Evolutionary conservation across 257 asterid species (phyloP).

Genomic region (Haberlea rhodopensis): DNA sequence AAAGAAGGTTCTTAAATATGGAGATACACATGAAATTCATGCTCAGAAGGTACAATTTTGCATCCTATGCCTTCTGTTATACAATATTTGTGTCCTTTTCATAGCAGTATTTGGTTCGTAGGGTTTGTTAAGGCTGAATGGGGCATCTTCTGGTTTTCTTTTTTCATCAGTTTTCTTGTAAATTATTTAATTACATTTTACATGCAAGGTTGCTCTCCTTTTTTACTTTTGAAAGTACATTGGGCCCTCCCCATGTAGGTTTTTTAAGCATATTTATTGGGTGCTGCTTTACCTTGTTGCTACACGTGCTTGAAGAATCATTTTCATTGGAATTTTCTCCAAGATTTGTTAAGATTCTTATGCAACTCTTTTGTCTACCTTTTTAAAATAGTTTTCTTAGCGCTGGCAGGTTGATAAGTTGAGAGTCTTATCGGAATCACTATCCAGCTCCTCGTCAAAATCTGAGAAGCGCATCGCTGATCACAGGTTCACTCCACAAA

Average conservation of each 20-base stretch:
- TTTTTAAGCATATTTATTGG: neutral
- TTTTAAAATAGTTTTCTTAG: conserved; percentile 31
- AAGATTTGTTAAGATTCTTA: conserved; percentile 12
- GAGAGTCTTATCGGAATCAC: conserved; percentile 88
- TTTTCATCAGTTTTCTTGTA: conserved; percentile 9
- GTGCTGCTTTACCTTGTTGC: conserved; percentile 21
- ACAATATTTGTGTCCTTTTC: conserved; percentile 14
- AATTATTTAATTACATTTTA: neutral
- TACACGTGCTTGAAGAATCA: neutral
- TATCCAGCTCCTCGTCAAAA: conserved; percentile 73
- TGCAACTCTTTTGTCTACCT: conserved; percentile 7
- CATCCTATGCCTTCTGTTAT: neutral
- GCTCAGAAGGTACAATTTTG: conserved; percentile 64
- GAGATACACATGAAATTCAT: conserved; percentile 81
- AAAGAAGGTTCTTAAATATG: conserved; percentile 69
- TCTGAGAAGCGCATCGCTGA: conserved; percentile 91
- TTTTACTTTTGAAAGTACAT: neutral
- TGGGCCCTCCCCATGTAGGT: neutral
- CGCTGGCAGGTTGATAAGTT: conserved; percentile 82
- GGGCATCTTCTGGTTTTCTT: conserved; percentile 6
- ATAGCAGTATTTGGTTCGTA: conserved; percentile 3
- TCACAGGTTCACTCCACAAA: conserved; percentile 43
- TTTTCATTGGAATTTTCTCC: neutral
- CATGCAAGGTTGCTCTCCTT: neutral
- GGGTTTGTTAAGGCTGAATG: neutral